Conservation (phyloP, 2,329 filamentous ascomycete species). For the Pseudopithomyces maydicus region DNA sequence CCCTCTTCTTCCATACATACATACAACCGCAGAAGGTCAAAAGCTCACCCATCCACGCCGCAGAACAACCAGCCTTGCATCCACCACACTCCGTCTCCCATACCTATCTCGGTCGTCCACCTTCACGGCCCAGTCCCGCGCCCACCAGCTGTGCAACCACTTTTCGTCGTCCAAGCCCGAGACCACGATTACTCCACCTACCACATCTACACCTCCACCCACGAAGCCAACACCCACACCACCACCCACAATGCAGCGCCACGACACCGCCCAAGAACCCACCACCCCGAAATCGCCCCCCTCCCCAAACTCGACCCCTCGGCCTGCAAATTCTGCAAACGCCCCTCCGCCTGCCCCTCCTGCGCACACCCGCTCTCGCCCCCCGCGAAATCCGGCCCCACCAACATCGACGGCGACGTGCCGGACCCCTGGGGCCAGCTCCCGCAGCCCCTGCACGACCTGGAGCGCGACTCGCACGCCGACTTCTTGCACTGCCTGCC, state of each 20-base stretch:
- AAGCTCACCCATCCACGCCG: not conserved
- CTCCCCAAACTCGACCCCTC: not conserved
- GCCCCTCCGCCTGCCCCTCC: conserved; percentile 6
- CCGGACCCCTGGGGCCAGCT: conserved; percentile 29
- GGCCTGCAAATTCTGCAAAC: conserved; percentile 9
- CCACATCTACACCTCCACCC: too few species aligned
- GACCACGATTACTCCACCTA: too few species aligned
- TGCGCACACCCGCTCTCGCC: not conserved
- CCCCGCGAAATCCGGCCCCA: not conserved
- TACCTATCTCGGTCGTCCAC: not conserved
- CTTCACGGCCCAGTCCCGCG: conserved; percentile 5
- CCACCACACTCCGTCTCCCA: not conserved
- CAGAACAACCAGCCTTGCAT: not conserved
- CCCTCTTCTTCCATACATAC: too few species aligned
- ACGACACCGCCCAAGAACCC: not conserved
- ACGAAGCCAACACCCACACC: too few species aligned
- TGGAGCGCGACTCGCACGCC: conserved; percentile 16
- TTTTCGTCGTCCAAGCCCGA: conserved; percentile 6
- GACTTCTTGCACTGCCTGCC: conserved; percentile 24
- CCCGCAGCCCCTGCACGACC: conserved; percentile 16
- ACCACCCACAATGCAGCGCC: conserved; percentile 6
- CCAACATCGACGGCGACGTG: conserved; percentile 26
- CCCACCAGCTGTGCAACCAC: conserved; percentile 13
- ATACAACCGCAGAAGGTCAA: too few species aligned
- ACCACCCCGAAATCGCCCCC: not conserved